Percentiles rank a stretch among this genome's conserved stretches.
phyloP scores from a whole-genome alignment of 345 rosid species.

The Murraya paniculata region DNA sequence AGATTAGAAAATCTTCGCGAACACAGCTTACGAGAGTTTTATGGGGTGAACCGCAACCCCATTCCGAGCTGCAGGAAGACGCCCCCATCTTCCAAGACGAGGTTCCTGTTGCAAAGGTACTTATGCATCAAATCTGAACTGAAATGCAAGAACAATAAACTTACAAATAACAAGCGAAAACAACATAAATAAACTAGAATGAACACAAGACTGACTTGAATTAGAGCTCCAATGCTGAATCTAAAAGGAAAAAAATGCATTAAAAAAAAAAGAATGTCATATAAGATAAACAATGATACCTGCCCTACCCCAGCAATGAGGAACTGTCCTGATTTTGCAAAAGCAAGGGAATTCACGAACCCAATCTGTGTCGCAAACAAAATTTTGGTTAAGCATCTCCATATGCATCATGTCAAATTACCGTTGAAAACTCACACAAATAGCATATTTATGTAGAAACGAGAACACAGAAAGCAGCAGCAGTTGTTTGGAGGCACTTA shows the following conservation, averaged over 20 bases:
- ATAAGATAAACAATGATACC: conserved; percentile 32
- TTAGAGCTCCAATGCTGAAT: background rate
- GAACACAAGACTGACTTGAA: background rate
- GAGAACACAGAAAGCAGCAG: background rate
- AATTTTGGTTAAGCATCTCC: conserved; percentile 6
- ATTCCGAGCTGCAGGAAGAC: conserved; percentile 49
- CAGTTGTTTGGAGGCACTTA: background rate
- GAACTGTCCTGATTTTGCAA: conserved; percentile 87
- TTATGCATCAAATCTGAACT: background rate
- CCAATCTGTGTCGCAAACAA: conserved; percentile 60
- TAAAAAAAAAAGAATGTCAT: background rate
- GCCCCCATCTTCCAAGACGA: conserved; percentile 93
- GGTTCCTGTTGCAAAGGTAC: conserved; percentile 60
- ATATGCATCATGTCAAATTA: background rate
- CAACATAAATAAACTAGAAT: background rate
- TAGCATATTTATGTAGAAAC: background rate
- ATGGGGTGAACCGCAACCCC: conserved; percentile 79
- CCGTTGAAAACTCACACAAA: background rate
- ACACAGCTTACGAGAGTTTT: conserved; percentile 39
- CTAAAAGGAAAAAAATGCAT: background rate
- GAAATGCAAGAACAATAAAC: background rate
- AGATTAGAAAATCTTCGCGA: background rate
- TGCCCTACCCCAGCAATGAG: conserved; percentile 88
- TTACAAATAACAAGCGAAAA: background rate
- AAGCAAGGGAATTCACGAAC: conserved; percentile 86